phyloP scores from a whole-genome alignment of 148 eudicot genomes.

The Chenopodium formosanum region DNA sequence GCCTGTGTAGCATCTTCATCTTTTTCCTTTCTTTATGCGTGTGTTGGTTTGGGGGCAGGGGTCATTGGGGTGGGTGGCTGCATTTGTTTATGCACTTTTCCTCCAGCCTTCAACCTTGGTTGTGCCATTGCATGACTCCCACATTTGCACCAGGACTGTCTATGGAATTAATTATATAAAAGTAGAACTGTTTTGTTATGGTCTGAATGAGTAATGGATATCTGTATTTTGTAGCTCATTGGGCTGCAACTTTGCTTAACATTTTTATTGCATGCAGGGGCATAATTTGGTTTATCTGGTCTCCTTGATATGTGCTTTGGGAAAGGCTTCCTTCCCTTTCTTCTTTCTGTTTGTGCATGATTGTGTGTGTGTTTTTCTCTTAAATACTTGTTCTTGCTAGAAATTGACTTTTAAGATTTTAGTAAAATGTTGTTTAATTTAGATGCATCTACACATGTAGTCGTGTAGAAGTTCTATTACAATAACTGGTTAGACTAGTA shows the following conservation, averaged over 20 bases:
- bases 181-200: neutral
- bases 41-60: neutral
- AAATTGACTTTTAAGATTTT: neutral
- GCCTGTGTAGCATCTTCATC: constrained; percentile 3
- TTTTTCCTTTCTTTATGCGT: neutral
- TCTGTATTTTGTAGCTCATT: neutral
- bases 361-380: neutral
- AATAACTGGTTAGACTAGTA: neutral
- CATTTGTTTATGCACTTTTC: neutral
- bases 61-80: neutral
- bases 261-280: neutral
- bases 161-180: neutral
- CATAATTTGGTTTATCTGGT: neutral
- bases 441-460: neutral
- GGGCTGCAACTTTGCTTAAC: neutral
- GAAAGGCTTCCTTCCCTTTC: neutral
- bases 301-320: neutral
- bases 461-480: no score
- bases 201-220: neutral
- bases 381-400: no score
- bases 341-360: neutral
- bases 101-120: neutral
- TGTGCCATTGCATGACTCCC: neutral
- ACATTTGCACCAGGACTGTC: neutral
- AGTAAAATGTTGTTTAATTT: neutral